Evolutionary conservation across 2,329 filamentous ascomycete genomes (phyloP).

Genomic region (Trichoderma sp.): DNA sequence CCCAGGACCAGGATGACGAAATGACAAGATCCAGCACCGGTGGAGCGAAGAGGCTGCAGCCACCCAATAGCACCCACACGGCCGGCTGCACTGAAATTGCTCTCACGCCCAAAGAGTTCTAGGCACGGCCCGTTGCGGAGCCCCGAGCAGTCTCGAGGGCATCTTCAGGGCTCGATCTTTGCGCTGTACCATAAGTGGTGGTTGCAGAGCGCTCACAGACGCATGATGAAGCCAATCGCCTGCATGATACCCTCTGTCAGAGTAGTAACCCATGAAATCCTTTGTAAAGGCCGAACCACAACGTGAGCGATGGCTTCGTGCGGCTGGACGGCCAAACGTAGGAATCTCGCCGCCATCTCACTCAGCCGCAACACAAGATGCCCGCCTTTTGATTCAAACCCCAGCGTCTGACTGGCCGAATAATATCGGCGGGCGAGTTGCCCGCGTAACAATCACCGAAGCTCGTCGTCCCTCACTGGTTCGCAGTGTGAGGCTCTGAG

Average conservation of each 20-base stretch:
- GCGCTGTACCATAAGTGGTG: too few relatives aligned
- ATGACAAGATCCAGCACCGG: slow-evolving; percentile 12
- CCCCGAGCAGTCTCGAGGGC: not conserved
- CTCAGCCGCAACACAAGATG: slow-evolving; percentile 19
- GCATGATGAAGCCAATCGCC: not conserved
- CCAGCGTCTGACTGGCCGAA: slow-evolving; percentile 13
- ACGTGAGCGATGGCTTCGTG: slow-evolving; percentile 6
- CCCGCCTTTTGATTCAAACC: slow-evolving; percentile 11
- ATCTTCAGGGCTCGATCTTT: not conserved
- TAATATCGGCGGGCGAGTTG: slow-evolving; percentile 1
- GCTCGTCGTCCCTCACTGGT: slow-evolving; percentile 19
- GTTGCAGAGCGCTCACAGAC: too few relatives aligned
- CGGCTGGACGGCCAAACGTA: slow-evolving; percentile 2
- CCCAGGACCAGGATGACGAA: not conserved
- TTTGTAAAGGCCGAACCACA: not conserved
- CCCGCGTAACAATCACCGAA: slow-evolving; percentile 15
- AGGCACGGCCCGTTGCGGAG: slow-evolving; percentile 29
- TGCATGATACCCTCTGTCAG: not conserved
- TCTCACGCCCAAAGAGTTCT: slow-evolving; percentile 26
- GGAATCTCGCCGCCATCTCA: not conserved
- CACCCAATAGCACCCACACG: slow-evolving; percentile 9
- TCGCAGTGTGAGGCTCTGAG: slow-evolving; percentile 13
- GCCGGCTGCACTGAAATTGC: slow-evolving; percentile 17
- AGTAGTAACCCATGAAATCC: not conserved
- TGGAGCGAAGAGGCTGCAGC: not conserved